Conservation (phyloP, 2,329 filamentous ascomycete species). For the Cadophora malorum region DNA sequence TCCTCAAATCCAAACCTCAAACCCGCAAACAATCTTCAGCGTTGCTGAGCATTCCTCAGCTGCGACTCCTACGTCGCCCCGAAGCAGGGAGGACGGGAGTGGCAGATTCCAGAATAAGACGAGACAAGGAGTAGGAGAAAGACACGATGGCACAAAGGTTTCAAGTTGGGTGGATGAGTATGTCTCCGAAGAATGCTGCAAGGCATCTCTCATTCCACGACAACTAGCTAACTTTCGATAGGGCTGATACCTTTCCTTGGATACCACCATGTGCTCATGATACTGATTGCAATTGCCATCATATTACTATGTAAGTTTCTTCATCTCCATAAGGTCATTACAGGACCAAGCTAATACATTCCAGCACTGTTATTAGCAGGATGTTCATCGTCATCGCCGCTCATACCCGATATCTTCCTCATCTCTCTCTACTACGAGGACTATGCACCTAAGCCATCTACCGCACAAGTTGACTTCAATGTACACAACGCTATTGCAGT, state of each 20-base stretch:
- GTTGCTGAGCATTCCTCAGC: conserved; percentile 44
- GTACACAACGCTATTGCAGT: conserved; percentile 85
- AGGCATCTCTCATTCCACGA: conserved; percentile 10
- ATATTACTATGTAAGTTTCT: conserved; percentile 85
- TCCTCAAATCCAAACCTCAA: conserved; percentile 32
- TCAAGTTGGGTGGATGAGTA: conserved; percentile 44
- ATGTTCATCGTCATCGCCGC: conserved; percentile 93
- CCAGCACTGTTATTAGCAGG: conserved; percentile 88
- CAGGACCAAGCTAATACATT: conserved; percentile 28
- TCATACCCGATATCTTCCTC: conserved; percentile 95
- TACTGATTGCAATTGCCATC: conserved; percentile 90
- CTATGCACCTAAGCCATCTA: conserved; percentile 82
- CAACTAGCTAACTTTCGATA: conserved; percentile 41
- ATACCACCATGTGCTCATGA: conserved; percentile 92
- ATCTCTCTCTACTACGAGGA: conserved; percentile 93
- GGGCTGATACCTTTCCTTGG: conserved; percentile 73
- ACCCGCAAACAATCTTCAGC: conserved; percentile 30
- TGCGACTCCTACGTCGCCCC: conserved; percentile 45
- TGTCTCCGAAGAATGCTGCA: conserved; percentile 33
- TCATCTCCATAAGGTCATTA: conserved; percentile 25
- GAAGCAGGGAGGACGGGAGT: conserved; percentile 44
- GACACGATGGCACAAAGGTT: conserved; percentile 42
- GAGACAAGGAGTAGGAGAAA: conserved; percentile 29
- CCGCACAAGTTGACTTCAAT: conserved; percentile 89
- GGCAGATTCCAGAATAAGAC: conserved; percentile 35